Evolutionary conservation across 148 eudicot genomes (phyloP).

Genomic region (Diospyros kaki): DNA sequence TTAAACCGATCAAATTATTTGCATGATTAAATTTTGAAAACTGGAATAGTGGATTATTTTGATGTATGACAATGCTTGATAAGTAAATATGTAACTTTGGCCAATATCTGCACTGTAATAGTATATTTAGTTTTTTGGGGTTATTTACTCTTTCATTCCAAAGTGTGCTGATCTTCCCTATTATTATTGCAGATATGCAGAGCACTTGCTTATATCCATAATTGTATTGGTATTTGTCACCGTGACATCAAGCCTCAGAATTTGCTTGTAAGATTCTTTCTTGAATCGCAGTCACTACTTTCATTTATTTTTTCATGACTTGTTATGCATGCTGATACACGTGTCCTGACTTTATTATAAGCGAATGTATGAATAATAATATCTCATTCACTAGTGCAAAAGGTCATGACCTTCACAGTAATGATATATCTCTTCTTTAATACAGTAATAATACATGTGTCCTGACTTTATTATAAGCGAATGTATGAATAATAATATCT

Average conservation of each 20-base stretch:
- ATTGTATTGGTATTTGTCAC: slow-evolving; percentile 87
- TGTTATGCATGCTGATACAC: background rate
- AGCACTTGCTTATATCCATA: slow-evolving; percentile 84
- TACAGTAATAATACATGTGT: background rate
- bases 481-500: background rate
- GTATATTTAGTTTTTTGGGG: background rate
- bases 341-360: background rate
- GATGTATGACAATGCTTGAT: too few relatives aligned
- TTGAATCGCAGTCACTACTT: background rate
- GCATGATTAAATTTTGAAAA: too few relatives aligned
- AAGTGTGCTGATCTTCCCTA: background rate
- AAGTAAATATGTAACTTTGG: too few relatives aligned
- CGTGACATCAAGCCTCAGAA: slow-evolving; percentile 98
- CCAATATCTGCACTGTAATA: too few relatives aligned
- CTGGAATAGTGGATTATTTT: too few relatives aligned
- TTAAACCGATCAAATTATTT: too few relatives aligned
- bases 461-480: background rate
- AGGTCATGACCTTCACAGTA: too few relatives aligned
- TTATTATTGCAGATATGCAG: slow-evolving; percentile 73
- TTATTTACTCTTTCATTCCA: background rate
- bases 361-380: background rate
- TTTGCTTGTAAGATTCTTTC: slow-evolving; percentile 57
- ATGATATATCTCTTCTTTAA: too few relatives aligned
- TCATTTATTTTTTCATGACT: background rate
- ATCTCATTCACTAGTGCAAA: too few relatives aligned